These are phyloP conservation scores for Piromyces sp. DNA, from an alignment of 192 early-diverging fungal species.

Conservation along the genomic window DNA sequence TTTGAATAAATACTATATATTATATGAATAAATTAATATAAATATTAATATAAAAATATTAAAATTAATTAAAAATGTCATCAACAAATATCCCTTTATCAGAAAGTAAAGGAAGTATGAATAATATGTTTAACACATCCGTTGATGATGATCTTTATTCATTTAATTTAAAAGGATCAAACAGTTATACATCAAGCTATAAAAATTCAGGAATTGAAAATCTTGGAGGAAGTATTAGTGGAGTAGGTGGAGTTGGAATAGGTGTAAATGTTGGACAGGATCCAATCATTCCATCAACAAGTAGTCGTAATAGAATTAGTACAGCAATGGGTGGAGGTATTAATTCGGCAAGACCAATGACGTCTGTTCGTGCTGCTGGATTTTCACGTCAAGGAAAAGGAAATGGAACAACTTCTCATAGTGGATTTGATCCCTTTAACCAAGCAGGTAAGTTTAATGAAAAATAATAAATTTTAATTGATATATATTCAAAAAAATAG, in stretches of 20 bases:
- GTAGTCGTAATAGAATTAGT: neutral
- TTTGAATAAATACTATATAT: too few relatives aligned
- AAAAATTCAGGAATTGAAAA: neutral
- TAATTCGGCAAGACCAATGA: constrained; percentile 26
- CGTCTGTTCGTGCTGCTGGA: constrained; percentile 33
- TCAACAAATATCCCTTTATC: neutral
- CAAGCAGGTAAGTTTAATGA: constrained; percentile 20
- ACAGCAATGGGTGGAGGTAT: neutral
- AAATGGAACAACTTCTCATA: constrained; percentile 10
- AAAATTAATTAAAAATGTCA: neutral
- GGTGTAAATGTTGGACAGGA: constrained; percentile 3
- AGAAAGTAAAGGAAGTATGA: neutral
- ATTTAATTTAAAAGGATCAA: constrained; percentile 28
- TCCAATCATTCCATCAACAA: constrained; percentile 2
- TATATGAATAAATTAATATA: neutral
- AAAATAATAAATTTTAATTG: too few relatives aligned
- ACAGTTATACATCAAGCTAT: neutral
- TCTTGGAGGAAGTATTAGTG: constrained; percentile 3
- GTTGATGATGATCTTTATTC: constrained; percentile 31
- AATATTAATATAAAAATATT: neutral
- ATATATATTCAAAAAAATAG: neutral
- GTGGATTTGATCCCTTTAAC: constrained; percentile 35
- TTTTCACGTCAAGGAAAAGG: constrained; percentile 27
- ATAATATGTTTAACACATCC: neutral
- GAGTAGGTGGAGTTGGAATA: constrained; percentile 4